Base-by-base conservation (phyloP, 495 filamentous ascomycete species). In the Aspergillus hancockii region DNA sequence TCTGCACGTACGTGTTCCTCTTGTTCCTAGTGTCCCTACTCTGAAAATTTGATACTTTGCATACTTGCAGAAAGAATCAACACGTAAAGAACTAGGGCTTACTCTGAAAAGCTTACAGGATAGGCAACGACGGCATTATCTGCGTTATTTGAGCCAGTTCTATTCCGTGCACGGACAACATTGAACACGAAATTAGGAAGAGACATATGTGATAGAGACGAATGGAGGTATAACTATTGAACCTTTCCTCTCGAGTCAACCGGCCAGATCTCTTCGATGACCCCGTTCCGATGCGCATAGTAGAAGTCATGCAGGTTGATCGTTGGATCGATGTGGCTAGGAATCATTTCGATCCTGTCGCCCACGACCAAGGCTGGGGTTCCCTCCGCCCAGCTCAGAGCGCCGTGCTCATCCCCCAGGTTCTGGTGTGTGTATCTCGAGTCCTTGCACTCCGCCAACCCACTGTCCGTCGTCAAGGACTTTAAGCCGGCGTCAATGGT, bases 161-260 rank as follows among this genome's bases (percentile, higher is more conserved):
- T n/a, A n/a, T n/a, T n/a, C n/a, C n/a, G n/a, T n/a, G n/a, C n/a
- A n/a, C n/a, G n/a, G n/a, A n/a, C n/a, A n/a, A n/a, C n/a, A n/a
- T n/a, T n/a, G n/a, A n/a, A n/a, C n/a, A n/a, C n/a, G n/a, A n/a
- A n/a, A n/a, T n/a, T n/a, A n/a, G n/a, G n/a, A n/a, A n/a, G n/a
- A n/a, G n/a, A n/a, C n/a, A n/a, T n/a, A n/a, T n/a, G n/a, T n/a
- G n/a, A n/a, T n/a, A n/a, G n/a, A n/a, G n/a, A n/a, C n/a, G n/a
- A n/a, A n/a, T n/a, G n/a, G n/a, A n/a, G n/a, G n/a, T n/a, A n/a
- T n/a, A n/a, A n/a, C n/a, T 65, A 75, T 59, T 75, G 73, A 36
- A 75, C 73, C 61, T 72, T 75, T 6, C 73, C 73, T 28, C 73
- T 60, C 2, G 73, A 74, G 58, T 75, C 73, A 9, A 75, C 73